Base-by-base conservation (phyloP, 768 basidiomycete species). In the Suillus alpinus region DNA sequence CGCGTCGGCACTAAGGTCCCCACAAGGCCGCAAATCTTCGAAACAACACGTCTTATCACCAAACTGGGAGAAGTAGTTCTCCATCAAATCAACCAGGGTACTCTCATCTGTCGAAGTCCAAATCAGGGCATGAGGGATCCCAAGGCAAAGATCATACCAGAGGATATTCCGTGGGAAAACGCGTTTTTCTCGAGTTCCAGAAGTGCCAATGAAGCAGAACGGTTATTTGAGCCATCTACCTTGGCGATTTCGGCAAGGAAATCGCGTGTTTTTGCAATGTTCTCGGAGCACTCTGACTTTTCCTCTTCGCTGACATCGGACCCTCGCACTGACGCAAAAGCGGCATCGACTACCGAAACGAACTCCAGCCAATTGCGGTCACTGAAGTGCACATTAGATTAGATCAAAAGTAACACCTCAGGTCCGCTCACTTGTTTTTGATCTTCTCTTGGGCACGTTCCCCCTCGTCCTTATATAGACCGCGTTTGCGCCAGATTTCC, bases 291-390 rank as follows among this genome's bases (percentile, higher is more conserved):
- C 36, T 81, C 73, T 10, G 59, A 66, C 58, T 78, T 79, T 40
- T 71, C 73, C 9, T 71, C 70, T 43, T 80, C 76, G n/a, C 70
- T 69, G 20, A 72, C 56, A 6, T 68, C 70, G 12, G 66, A 65
- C 47, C 71, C 64, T 0, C 72, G 67, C 43, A 79, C 58, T 55
- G 77, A 71, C 41, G 75, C 71, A 63, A 94, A 87, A 9, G 86
- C 80, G 1, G 84, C 86, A 62, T 94, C 87, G 6, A 94, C 73
- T 23, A 93, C 74, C 6, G 91, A 82, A 46, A 91, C 71, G 69
- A 94, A 92, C 67, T 92, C 91, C 6, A 91, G 78, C 92, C 93
- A 94, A 67, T 94, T 94, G 40, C 91, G 87, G 67, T 94, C 89
- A 40, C 92, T 84, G 58, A n/a, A 67, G 10, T 34, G 47, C 1